phyloP scores from a whole-genome alignment of 1,139 yeast species.

The Scheffersomyces cryptocercus region DNA sequence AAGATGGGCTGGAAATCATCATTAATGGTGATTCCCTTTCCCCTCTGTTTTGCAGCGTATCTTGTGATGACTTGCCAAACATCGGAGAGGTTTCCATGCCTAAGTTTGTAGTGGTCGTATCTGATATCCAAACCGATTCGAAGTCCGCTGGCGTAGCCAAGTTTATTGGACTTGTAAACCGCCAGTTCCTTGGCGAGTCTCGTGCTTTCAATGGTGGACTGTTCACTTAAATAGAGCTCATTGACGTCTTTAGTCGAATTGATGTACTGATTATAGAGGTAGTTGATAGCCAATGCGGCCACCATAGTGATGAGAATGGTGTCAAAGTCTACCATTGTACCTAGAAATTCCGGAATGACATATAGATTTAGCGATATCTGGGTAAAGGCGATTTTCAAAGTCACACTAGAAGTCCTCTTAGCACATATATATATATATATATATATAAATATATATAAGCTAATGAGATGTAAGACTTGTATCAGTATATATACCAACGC shows the following conservation, averaged over 20 bases:
- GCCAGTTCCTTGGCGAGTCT: constrained; percentile 63
- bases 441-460: too few species aligned
- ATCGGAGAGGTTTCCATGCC: constrained; percentile 72
- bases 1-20: constrained; percentile 16
- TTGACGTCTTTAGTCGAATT: constrained; percentile 50
- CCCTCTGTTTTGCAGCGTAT: constrained; percentile 9
- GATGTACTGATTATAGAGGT: constrained; percentile 23
- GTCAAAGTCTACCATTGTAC: constrained; percentile 8
- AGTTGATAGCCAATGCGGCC: constrained; percentile 19
- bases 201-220: constrained; percentile 57
- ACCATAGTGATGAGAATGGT: constrained; percentile 17
- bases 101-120: constrained; percentile 56
- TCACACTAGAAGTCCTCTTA: too few species aligned
- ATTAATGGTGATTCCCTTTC: constrained; percentile 18
- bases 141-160: constrained; percentile 61
- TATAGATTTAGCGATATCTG: too few species aligned
- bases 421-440: too few species aligned
- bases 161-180: constrained; percentile 60
- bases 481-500: too few species aligned
- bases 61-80: constrained; percentile 52
- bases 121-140: constrained; percentile 68
- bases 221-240: constrained; percentile 58
- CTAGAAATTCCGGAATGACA: not conserved
- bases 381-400: too few species aligned
- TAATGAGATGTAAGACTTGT: too few species aligned